Evolutionary conservation across 2,329 filamentous ascomycete genomes (phyloP).

Genomic region (Didymella sp.): DNA sequence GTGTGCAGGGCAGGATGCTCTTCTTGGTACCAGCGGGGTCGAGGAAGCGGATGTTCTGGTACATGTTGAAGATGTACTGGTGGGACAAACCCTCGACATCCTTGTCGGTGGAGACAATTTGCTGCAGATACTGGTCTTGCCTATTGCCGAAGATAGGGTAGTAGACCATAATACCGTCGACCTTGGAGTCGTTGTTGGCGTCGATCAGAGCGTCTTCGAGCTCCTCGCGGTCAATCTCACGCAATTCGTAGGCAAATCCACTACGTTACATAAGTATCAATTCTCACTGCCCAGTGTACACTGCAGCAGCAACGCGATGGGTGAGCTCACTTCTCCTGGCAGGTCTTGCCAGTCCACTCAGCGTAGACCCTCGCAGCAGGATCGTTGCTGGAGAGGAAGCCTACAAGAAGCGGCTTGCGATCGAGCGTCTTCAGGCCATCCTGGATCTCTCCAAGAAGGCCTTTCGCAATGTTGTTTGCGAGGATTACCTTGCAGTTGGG

Average conservation of each 20-base stretch:
- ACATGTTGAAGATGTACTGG: conserved; percentile 98
- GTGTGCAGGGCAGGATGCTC: conserved; percentile 93
- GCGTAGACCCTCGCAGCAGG: conserved; percentile 92
- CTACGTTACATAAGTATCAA: conserved; percentile 54
- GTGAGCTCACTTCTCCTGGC: conserved; percentile 83
- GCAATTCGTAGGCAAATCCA: conserved; percentile 88
- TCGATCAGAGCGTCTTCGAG: conserved; percentile 87
- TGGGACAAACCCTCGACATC: conserved; percentile 96
- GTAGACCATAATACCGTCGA: conserved; percentile 96
- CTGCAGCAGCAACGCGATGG: conserved; percentile 21
- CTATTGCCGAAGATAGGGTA: conserved; percentile 94
- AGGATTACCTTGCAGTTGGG: conserved; percentile 88
- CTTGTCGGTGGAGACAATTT: conserved; percentile 87
- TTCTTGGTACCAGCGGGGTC: conserved; percentile 83
- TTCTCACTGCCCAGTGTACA: background rate
- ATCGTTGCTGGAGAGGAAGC: conserved; percentile 91
- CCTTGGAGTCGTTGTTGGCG: conserved; percentile 77
- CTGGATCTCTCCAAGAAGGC: conserved; percentile 77
- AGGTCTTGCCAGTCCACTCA: conserved; percentile 97
- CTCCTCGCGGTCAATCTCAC: conserved; percentile 81
- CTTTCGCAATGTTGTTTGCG: conserved; percentile 84
- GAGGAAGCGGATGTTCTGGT: conserved; percentile 95
- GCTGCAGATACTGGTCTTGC: conserved; percentile 94
- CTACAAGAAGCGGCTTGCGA: conserved; percentile 79
- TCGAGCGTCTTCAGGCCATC: conserved; percentile 75